Evolutionary conservation across 495 filamentous ascomycete species (phyloP).

Genomic region (Trichodelitschia bisporula): DNA sequence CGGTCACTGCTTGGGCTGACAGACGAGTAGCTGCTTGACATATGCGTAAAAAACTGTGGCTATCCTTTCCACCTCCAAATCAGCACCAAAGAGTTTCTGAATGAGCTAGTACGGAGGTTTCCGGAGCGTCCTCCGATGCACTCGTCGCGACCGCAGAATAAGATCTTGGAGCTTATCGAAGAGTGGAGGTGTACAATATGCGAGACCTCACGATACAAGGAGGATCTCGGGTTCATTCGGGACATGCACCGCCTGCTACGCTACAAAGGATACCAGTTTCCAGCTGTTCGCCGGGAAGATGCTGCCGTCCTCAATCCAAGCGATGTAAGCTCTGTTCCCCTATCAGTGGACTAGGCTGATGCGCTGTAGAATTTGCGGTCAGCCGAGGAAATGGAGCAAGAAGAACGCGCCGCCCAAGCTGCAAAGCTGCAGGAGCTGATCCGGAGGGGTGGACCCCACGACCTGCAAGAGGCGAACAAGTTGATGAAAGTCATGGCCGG

Average conservation of each 20-base stretch:
- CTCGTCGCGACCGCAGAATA: constrained; percentile 63
- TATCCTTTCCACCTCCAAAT: constrained; percentile 98
- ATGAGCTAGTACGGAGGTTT: constrained; percentile 90
- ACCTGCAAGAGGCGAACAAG: constrained; percentile 85
- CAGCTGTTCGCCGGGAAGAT: constrained; percentile 76
- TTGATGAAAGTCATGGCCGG: constrained; percentile 99
- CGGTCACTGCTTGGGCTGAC: not conserved
- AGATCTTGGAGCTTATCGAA: constrained; percentile 89
- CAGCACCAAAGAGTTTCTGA: constrained; percentile 93
- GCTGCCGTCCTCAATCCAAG: constrained; percentile 93
- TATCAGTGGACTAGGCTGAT: not conserved
- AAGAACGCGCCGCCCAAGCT: constrained; percentile 81
- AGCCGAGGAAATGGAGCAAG: constrained; percentile 96
- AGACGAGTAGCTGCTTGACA: constrained; percentile 79
- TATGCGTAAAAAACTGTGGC: constrained; percentile 98
- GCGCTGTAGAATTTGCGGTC: constrained; percentile 60
- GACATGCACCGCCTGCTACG: constrained; percentile 94
- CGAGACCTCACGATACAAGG: constrained; percentile 88
- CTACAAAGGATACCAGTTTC: constrained; percentile 92
- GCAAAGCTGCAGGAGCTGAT: constrained; percentile 96
- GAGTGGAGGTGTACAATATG: constrained; percentile 98
- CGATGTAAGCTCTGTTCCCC: constrained; percentile 37
- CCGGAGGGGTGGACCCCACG: constrained; percentile 68
- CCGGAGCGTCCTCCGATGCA: constrained; percentile 80
- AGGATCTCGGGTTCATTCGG: constrained; percentile 84